Conservation (phyloP, 805 yeast genomes). For the Candida chauliodis region DNA sequence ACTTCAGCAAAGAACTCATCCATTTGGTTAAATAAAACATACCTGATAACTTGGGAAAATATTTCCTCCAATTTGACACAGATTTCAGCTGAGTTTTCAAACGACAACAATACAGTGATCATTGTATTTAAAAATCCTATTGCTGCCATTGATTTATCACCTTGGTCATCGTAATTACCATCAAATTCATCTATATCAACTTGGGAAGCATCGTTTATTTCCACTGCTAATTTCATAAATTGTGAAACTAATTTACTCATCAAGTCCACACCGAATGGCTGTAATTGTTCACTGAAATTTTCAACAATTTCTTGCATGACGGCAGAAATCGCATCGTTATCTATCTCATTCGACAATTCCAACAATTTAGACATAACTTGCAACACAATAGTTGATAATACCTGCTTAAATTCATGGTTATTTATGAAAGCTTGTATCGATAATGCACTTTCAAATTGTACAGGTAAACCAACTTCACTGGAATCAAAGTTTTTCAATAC, state of each 20-base stretch:
- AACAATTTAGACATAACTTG: constrained; percentile 80
- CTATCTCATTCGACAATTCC: constrained; percentile 73
- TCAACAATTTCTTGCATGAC: constrained; percentile 97
- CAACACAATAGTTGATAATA: constrained; percentile 64
- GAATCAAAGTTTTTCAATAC: constrained; percentile 27
- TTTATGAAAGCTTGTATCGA: constrained; percentile 78
- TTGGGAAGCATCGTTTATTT: constrained; percentile 50
- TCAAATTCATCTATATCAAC: constrained; percentile 25
- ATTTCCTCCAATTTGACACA: constrained; percentile 63
- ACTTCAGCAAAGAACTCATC: constrained; percentile 75
- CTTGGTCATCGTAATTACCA: constrained; percentile 29
- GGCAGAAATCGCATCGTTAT: constrained; percentile 79
- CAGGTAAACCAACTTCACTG: constrained; percentile 51
- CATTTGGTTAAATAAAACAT: constrained; percentile 60
- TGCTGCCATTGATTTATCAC: constrained; percentile 80
- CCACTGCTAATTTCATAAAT: constrained; percentile 42
- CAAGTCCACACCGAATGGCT: constrained; percentile 67
- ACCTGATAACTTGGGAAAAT: constrained; percentile 64
- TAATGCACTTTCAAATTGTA: constrained; percentile 77
- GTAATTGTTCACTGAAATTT: constrained; percentile 78
- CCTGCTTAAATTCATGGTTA: constrained; percentile 62
- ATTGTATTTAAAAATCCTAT: constrained; percentile 78
- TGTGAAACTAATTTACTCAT: constrained; percentile 65
- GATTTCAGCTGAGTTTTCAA: constrained; percentile 74
- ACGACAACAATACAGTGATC: constrained; percentile 73